Percentiles rank a stretch among this genome's conserved stretches.
phyloP scores from a whole-genome alignment of 805 yeast species.

The Candida michaelii region DNA sequence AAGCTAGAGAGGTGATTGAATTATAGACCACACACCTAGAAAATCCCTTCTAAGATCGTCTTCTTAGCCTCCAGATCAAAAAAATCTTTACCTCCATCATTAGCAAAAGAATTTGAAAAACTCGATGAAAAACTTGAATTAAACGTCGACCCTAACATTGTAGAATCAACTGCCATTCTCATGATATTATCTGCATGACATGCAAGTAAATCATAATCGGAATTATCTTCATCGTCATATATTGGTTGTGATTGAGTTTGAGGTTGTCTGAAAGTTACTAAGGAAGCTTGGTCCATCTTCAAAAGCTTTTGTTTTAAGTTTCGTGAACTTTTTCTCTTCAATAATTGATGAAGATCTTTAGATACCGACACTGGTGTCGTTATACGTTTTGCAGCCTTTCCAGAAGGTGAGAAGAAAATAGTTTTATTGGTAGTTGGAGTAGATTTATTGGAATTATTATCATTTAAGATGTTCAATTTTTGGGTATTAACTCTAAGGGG shows the following conservation, averaged over 20 bases:
- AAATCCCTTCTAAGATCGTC: conserved; percentile 17
- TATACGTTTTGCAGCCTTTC: conserved; percentile 19
- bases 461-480: conserved; percentile 5
- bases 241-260: conserved; percentile 4
- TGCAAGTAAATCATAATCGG: conserved; percentile 40
- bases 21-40: conserved; percentile 5
- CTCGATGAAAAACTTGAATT: conserved; percentile 37
- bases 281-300: conserved; percentile 17
- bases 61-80: conserved; percentile 19
- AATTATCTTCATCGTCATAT: conserved; percentile 10
- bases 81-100: conserved; percentile 25
- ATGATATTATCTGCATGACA: conserved; percentile 47
- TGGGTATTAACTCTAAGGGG: conserved; percentile 2
- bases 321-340: conserved; percentile 15
- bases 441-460: conserved; percentile 14
- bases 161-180: conserved; percentile 48
- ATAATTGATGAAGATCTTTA: conserved; percentile 19
- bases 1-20: too few species aligned
- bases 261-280: conserved; percentile 7
- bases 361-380: conserved; percentile 28
- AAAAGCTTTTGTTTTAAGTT: conserved; percentile 15
- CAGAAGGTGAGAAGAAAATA: conserved; percentile 28
- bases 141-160: conserved; percentile 44
- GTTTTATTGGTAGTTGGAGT: conserved; percentile 31
- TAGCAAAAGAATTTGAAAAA: conserved; percentile 28